Base-by-base conservation (phyloP, 2,329 filamentous ascomycete species). In the Clonostachys rosea region DNA sequence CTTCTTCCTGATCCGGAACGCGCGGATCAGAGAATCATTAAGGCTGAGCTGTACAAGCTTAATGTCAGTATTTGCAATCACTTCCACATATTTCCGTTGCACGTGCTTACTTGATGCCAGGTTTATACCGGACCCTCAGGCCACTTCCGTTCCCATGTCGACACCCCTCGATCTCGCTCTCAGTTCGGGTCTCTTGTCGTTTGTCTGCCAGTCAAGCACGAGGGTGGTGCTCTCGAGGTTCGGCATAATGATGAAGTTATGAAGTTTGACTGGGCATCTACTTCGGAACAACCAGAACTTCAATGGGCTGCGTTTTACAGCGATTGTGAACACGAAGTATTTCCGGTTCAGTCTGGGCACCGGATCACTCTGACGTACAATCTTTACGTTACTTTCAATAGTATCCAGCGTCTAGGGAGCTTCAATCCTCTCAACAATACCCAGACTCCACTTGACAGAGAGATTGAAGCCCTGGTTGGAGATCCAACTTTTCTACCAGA, bases 331-430 rank as follows among this genome's bases (percentile, higher is more conserved):
- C 76, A 79, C 46, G 73, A 79, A 50, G 69, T 79, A 2, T 53
- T 70, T 1, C 66, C 72, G 12, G 70, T 84, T 6, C 74, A 61
- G 0, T 52, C 60, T 2, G 79, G 79, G 0, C 67, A 83, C 48
- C 73, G 77, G 0, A 51, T 84, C 14, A 83, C 76, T 0, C 57
- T 85, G 16, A 84, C 79, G 0, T 84, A 84, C 61, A 83, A 83
- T 49, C 62, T 85, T 2, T 81, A 39, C 11, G 24, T 9, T 30
- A 30, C 24, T 10, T 30, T 30, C 24, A 30, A 10, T 3, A 30
- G 24, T 30, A 10, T 30, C 24, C 24, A 30, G 9, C 24, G 3
- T 30, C 24, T 30, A 30, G 24, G 24, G 24, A 30, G 24, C 24
- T 30, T 30, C 24, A 30, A 10, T 10, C 9, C 24, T 30, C 8